Conservation (phyloP, 2,329 filamentous ascomycete species). For the Falciphora oryzae region DNA sequence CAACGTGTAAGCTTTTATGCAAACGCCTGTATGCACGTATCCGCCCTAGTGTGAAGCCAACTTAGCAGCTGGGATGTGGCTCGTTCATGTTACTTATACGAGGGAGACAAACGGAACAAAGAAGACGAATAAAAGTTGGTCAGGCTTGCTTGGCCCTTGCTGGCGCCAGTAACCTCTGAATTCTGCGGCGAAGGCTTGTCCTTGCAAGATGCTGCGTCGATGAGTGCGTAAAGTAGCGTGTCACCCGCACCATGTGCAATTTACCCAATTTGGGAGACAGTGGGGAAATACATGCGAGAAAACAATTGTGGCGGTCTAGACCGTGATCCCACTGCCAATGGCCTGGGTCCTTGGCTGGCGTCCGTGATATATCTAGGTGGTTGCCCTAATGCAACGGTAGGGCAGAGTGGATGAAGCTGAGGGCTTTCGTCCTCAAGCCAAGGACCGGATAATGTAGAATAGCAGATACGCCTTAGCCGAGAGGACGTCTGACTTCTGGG, state of each 20-base stretch:
- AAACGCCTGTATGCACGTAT: not conserved
- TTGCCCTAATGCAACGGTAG: not conserved
- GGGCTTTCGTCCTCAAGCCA: slow-evolving; percentile 35
- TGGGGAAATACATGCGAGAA: not conserved
- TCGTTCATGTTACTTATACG: not conserved
- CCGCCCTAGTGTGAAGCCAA: not conserved
- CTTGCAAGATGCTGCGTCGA: too few species aligned
- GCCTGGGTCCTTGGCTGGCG: not conserved
- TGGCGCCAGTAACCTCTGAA: not conserved
- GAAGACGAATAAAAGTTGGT: not conserved
- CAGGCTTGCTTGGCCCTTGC: too few species aligned
- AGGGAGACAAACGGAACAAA: not conserved
- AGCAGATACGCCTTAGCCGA: slow-evolving; percentile 82
- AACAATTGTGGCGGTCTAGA: not conserved
- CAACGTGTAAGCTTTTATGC: not conserved
- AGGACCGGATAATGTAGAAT: slow-evolving; percentile 71
- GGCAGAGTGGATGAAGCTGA: not conserved
- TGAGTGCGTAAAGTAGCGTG: too few species aligned
- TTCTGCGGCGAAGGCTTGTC: too few species aligned
- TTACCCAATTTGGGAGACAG: not conserved
- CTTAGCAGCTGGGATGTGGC: not conserved
- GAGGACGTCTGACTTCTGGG: slow-evolving; percentile 78
- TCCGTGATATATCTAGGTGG: too few species aligned
- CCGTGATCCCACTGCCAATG: not conserved
- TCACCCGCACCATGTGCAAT: not conserved